Conservation (phyloP, 2,329 filamentous ascomycete genomes). For the Nectriaceae sp. region DNA sequence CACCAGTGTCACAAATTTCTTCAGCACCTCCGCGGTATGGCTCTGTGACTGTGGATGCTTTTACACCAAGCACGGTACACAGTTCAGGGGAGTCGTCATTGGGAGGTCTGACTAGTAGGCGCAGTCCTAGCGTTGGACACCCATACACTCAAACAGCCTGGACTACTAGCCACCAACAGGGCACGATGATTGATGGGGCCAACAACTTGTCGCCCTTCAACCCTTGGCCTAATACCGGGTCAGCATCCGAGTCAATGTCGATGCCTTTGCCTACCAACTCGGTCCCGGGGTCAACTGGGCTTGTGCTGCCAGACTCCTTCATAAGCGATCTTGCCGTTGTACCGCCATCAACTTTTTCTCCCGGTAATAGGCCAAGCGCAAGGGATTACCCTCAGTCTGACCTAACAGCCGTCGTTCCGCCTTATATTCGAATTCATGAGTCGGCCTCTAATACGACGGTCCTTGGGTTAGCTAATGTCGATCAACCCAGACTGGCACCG, state of each 20-base stretch:
- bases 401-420: not conserved
- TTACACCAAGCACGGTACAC: no score
- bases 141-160: not conserved
- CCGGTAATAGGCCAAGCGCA: no score
- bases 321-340: no score
- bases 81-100: not conserved
- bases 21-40: no score
- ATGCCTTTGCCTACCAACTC: not conserved
- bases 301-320: not conserved
- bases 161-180: not conserved
- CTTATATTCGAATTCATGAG: not conserved
- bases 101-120: not conserved
- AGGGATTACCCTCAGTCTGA: no score
- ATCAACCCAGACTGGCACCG: not conserved
- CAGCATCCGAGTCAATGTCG: not conserved
- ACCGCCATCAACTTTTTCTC: no score
- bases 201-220: no score
- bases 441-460: not conserved
- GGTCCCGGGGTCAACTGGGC: not conserved
- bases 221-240: not conserved
- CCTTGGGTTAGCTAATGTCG: not conserved
- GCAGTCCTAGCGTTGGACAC: not conserved
- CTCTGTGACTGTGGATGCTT: no score
- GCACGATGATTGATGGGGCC: no score
- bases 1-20: no score